These are phyloP conservation scores for Gracilaria gracilis DNA, from an alignment of 23 red algal genomes.

Conservation along the genomic window DNA sequence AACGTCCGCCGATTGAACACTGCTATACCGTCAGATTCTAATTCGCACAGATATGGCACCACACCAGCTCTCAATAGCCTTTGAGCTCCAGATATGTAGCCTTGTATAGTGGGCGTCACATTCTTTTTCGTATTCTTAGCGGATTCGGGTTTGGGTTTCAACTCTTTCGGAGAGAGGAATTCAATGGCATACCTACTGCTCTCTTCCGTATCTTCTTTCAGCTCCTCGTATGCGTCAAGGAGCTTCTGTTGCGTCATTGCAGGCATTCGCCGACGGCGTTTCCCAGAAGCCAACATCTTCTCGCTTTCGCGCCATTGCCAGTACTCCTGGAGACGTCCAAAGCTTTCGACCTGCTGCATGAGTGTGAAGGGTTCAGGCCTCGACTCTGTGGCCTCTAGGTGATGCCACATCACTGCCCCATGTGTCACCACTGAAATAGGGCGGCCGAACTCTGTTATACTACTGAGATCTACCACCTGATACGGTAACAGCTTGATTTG, in stretches of 20 bases:
- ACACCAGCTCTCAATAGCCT: neutral
- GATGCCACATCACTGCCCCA: neutral
- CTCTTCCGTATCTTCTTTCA: neutral
- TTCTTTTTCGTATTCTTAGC: neutral
- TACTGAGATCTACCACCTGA: neutral
- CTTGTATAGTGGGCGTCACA: too few relatives aligned
- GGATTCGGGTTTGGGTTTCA: too few relatives aligned
- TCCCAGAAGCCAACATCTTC: neutral
- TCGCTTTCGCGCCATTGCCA: neutral
- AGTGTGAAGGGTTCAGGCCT: neutral
- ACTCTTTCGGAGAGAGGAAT: neutral
- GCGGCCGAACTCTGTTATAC: neutral
- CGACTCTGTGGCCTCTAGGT: neutral
- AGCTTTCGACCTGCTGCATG: neutral
- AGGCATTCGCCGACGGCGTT: neutral
- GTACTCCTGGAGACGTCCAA: neutral
- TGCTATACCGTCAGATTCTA: neutral
- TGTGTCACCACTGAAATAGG: neutral
- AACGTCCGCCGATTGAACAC: neutral
- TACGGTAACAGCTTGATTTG: neutral
- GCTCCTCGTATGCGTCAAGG: neutral
- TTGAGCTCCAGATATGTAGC: slow-evolving; percentile 1
- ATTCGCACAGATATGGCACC: neutral
- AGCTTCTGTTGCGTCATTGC: neutral
- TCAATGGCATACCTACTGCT: neutral